Percentiles rank a stretch among this genome's conserved stretches.
These are phyloP conservation scores for Centella asiatica DNA, from an alignment of 129 eudicot species.

Conservation along the genomic window DNA sequence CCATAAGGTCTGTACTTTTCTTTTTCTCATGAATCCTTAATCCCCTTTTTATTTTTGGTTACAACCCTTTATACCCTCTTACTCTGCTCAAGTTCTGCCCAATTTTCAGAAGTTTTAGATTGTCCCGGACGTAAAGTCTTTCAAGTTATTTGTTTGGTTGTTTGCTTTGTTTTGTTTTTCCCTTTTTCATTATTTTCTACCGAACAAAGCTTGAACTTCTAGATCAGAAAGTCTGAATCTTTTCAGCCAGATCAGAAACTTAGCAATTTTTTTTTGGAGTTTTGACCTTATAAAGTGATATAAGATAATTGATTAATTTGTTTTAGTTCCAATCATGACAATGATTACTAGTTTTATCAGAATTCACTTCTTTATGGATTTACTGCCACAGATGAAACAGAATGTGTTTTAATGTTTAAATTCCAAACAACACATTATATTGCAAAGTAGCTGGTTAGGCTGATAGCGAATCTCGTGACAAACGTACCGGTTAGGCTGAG, in stretches of 20 bases:
- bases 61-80: no score
- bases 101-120: neutral
- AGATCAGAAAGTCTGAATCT: neutral
- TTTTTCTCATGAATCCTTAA: neutral
- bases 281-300: neutral
- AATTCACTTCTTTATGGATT: no score
- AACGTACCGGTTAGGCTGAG: neutral
- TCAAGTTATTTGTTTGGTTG: neutral
- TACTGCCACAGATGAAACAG: no score
- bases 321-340: no score
- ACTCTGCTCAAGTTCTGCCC: neutral
- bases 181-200: neutral
- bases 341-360: no score
- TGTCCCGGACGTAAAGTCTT: neutral
- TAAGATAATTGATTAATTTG: no score
- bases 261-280: no score
- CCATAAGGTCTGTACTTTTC: slow-evolving; percentile 42
- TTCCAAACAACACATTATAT: no score
- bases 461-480: no score
- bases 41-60: no score
- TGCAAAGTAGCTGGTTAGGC: no score
- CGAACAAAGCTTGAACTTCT: neutral
- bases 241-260: neutral
- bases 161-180: neutral
- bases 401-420: no score